Evolutionary conservation across 2,329 filamentous ascomycete genomes (phyloP).

Genomic region (Arthroderma sp.): DNA sequence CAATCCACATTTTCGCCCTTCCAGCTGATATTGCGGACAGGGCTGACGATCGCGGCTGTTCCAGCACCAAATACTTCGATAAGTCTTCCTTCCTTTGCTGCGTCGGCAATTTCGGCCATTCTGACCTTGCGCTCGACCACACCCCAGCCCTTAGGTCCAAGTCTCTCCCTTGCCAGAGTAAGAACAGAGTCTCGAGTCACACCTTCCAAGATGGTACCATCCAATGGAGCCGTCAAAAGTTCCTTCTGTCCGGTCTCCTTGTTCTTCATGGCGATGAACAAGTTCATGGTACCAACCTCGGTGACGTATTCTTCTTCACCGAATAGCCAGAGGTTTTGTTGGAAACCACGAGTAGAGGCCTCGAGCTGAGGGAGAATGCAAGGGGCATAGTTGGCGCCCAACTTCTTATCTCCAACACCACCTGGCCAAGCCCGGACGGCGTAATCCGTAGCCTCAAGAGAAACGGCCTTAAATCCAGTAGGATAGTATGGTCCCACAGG

Average conservation of each 20-base stretch:
- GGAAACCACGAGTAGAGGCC: conserved; percentile 80
- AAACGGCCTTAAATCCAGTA: conserved; percentile 94
- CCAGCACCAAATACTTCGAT: conserved; percentile 89
- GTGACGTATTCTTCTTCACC: conserved; percentile 91
- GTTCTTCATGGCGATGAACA: conserved; percentile 77
- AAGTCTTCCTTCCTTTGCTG: conserved; percentile 69
- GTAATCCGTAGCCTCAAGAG: conserved; percentile 89
- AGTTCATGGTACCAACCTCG: conserved; percentile 98
- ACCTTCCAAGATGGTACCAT: conserved; percentile 91
- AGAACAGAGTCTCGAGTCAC: conserved; percentile 88
- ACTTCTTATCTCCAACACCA: conserved; percentile 94
- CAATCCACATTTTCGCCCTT: conserved; percentile 69
- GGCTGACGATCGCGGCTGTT: conserved; percentile 87
- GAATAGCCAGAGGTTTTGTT: conserved; percentile 98
- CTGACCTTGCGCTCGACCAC: conserved; percentile 81
- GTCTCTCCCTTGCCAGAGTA: conserved; percentile 67
- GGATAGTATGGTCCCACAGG: conserved; percentile 97
- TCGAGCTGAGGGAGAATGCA: conserved; percentile 94
- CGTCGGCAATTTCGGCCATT: conserved; percentile 73
- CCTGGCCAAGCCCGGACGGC: conserved; percentile 96
- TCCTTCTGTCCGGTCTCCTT: conserved; percentile 82
- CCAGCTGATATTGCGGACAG: conserved; percentile 81
- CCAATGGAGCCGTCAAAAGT: conserved; percentile 84
- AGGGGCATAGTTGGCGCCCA: conserved; percentile 97
- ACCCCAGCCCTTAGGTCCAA: conserved; percentile 76